phyloP scores from a whole-genome alignment of 305 asterid species.

The Rubia balearica region DNA sequence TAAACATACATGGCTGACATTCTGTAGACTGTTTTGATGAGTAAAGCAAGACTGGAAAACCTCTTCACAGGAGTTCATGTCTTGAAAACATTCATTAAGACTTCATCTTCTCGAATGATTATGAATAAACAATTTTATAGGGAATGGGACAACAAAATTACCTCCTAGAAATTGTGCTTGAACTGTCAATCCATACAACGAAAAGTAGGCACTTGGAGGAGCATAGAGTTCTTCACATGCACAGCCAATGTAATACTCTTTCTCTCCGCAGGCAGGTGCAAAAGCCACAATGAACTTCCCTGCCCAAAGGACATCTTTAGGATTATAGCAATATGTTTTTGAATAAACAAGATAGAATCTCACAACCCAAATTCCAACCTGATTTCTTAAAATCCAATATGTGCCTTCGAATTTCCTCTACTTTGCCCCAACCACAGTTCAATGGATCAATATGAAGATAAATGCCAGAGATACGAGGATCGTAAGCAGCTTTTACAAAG shows the following conservation, averaged over 20 bases:
- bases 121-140: neutral
- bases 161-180: slow-evolving; percentile 97
- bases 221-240: slow-evolving; percentile 89
- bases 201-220: slow-evolving; percentile 95
- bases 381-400: slow-evolving; percentile 77
- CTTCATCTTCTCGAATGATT: neutral
- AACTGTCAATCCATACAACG: slow-evolving; percentile 76
- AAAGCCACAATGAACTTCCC: slow-evolving; percentile 82
- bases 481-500: slow-evolving; percentile 83
- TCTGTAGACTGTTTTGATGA: neutral
- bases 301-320: slow-evolving; percentile 18
- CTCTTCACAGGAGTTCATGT: neutral
- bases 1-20: neutral
- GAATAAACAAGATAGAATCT: neutral
- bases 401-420: slow-evolving; percentile 90
- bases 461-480: slow-evolving; percentile 86
- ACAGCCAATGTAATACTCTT: slow-evolving; percentile 86
- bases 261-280: slow-evolving; percentile 77
- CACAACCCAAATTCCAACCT: slow-evolving; percentile 28
- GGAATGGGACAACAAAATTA: slow-evolving; percentile 26
- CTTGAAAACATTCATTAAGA: neutral
- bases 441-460: slow-evolving; percentile 85
- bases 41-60: neutral
- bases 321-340: neutral
- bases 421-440: slow-evolving; percentile 93